Conservation (phyloP, 2,329 filamentous ascomycete species). For the Ceratocystis diversiconidia region DNA sequence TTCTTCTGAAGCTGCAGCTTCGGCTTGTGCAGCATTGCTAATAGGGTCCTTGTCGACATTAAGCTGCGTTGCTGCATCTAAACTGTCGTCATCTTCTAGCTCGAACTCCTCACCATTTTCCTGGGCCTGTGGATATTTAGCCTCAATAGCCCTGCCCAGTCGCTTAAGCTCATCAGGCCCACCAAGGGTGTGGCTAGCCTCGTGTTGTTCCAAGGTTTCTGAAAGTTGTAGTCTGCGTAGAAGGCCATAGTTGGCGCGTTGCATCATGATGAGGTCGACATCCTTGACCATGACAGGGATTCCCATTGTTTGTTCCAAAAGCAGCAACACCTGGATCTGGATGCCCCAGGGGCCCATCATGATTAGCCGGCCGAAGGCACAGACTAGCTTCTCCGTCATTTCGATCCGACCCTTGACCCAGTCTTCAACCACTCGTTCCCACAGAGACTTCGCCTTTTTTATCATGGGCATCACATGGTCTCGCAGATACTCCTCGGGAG, state of each 20-base stretch:
- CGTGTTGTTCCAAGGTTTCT: neutral
- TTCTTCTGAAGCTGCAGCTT: neutral
- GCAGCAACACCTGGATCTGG: constrained; percentile 55
- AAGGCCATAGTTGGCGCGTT: neutral
- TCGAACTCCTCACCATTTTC: neutral
- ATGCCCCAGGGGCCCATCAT: constrained; percentile 49
- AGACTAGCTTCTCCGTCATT: constrained; percentile 67
- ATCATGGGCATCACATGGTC: constrained; percentile 16
- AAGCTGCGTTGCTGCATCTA: neutral
- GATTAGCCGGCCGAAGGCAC: constrained; percentile 68
- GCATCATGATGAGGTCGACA: constrained; percentile 14
- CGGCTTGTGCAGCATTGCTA: neutral
- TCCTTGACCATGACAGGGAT: constrained; percentile 43
- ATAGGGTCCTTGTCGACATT: neutral
- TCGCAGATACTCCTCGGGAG: constrained; percentile 14
- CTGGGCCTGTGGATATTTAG: neutral
- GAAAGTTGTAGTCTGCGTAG: neutral
- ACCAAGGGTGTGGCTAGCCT: neutral
- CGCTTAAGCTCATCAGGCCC: neutral
- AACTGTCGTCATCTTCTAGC: neutral
- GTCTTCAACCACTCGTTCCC: constrained; percentile 63
- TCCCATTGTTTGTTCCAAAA: constrained; percentile 72
- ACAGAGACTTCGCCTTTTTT: constrained; percentile 56
- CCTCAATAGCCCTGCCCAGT: neutral
- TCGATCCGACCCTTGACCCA: constrained; percentile 58